Evolutionary conservation across 805 yeast species (phyloP).

Genomic region (Hemisphaericaspora nanyangensis): DNA sequence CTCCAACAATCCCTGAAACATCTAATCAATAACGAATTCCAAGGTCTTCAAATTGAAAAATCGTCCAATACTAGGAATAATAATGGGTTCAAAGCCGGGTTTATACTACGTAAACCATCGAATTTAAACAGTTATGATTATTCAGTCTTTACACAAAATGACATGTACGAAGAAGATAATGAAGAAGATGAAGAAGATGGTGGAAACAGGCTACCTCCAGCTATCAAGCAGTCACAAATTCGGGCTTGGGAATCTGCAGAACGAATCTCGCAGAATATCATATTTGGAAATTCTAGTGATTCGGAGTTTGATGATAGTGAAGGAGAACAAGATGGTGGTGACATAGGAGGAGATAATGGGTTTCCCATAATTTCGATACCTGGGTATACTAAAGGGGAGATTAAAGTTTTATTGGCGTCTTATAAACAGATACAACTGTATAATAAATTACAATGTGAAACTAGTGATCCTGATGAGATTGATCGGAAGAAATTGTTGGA

Average conservation of each 20-base stretch:
- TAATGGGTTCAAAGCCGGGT: conserved; percentile 13
- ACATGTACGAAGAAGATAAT: too few relatives aligned
- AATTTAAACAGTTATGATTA: conserved; percentile 33
- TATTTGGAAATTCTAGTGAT: conserved; percentile 30
- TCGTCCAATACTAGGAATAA: too few relatives aligned
- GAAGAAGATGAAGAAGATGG: conserved; percentile 14
- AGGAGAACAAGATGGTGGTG: conserved; percentile 9
- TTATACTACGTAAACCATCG: conserved; percentile 31
- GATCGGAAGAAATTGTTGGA: conserved; percentile 25
- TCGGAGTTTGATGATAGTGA: conserved; percentile 17
- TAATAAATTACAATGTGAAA: not conserved
- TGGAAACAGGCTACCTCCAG: conserved; percentile 20
- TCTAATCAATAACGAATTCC: conserved; percentile 8
- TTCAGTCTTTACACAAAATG: conserved; percentile 27
- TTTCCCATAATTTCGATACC: conserved; percentile 29
- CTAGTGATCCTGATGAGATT: conserved; percentile 12
- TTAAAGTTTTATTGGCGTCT: conserved; percentile 14
- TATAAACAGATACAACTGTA: not conserved
- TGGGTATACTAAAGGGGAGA: conserved; percentile 36
- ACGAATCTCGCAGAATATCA: conserved; percentile 30
- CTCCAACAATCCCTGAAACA: conserved; percentile 34
- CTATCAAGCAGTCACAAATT: conserved; percentile 37
- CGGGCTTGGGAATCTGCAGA: conserved; percentile 46
- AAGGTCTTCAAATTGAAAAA: not conserved
- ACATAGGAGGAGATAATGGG: not conserved